Percentiles rank a stretch among this genome's conserved stretches.
Evolutionary conservation across 192 early-diverging fungal species (phyloP).

Genomic region (Backusella mclennaniae): DNA sequence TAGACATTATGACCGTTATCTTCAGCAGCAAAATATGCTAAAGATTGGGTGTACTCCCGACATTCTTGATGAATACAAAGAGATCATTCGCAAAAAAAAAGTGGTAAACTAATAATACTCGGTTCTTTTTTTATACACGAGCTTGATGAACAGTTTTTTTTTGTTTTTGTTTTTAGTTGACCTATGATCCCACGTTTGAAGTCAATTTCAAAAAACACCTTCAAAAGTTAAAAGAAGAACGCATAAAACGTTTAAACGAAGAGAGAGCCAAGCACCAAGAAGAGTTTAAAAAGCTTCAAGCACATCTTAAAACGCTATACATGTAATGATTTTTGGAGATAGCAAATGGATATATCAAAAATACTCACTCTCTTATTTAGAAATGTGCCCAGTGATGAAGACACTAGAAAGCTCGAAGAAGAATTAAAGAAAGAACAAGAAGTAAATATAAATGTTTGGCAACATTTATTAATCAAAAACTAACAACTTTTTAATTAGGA

Average conservation of each 20-base stretch:
- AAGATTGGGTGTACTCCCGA: not conserved
- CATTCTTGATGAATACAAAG: not conserved
- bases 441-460: not conserved
- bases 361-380: not conserved
- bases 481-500: not conserved
- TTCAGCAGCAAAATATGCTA: not conserved
- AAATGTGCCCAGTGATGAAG: not conserved
- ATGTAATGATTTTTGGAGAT: not conserved
- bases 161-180: not conserved
- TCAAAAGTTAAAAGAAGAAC: not conserved
- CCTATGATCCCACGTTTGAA: not conserved
- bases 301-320: not conserved
- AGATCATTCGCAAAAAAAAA: not conserved
- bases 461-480: no score
- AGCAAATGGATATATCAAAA: not conserved
- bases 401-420: not conserved
- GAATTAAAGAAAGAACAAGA: constrained; percentile 7
- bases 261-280: not conserved
- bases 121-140: no score
- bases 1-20: not conserved
- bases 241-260: not conserved
- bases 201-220: not conserved
- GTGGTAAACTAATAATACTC: not conserved
- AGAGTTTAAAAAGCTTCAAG: not conserved
- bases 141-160: no score